Evolutionary conservation across 176 grass and related monocot genomes (phyloP).

Genomic region (Triticum urartu): DNA sequence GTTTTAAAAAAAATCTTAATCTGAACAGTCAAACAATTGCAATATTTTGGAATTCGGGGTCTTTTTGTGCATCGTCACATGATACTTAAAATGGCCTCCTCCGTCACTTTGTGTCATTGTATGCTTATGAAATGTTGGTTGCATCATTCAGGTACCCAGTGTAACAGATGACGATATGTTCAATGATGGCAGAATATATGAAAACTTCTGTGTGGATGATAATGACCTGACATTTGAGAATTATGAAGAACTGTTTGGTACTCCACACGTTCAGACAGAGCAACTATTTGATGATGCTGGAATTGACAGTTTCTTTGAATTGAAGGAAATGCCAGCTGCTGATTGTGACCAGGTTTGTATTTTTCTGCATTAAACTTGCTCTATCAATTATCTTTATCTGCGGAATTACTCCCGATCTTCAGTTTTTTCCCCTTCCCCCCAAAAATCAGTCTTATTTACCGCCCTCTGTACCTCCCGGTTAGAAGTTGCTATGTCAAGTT

Average conservation of each 20-base stretch:
- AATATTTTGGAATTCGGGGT: background rate
- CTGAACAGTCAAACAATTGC: background rate
- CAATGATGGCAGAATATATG: conserved; percentile 71
- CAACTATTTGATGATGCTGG: conserved; percentile 94
- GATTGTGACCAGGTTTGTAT: conserved; percentile 45
- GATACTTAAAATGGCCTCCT: background rate
- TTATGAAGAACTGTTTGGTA: conserved; percentile 90
- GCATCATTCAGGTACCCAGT: conserved; percentile 38
- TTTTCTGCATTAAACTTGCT: background rate
- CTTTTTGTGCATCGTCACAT: background rate
- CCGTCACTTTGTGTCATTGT: background rate
- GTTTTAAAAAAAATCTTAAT: background rate
- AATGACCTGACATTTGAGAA: conserved; percentile 77
- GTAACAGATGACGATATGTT: conserved; percentile 48
- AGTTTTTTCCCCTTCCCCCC: too few relatives aligned
- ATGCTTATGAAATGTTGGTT: conserved; percentile 25
- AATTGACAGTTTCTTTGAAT: conserved; percentile 77
- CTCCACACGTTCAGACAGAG: conserved; percentile 55
- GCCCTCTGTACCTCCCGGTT: too few relatives aligned
- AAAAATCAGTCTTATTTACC: background rate
- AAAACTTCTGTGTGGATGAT: conserved; percentile 70
- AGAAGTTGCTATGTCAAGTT: conserved; percentile 11
- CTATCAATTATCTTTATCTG: background rate
- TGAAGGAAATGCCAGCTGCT: conserved; percentile 57
- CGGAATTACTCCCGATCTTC: too few relatives aligned